Conservation (phyloP, 176 grass and related monocot genomes). For the Stipa capillata region DNA sequence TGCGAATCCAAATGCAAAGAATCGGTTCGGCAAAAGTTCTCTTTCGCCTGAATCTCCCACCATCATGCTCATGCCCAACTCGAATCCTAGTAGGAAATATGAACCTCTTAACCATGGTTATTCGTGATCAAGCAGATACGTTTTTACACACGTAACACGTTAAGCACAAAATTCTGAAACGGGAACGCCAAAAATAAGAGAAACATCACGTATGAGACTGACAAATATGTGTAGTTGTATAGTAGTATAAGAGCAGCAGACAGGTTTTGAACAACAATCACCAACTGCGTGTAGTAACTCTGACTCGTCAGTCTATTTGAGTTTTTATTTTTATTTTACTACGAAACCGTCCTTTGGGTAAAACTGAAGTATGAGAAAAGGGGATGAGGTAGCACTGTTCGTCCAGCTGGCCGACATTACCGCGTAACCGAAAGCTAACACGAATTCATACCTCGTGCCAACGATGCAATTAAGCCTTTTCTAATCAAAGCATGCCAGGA, state of each 20-base stretch:
- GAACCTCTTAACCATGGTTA: too few species aligned
- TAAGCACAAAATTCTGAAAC: neutral
- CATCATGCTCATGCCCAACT: neutral
- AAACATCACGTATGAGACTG: neutral
- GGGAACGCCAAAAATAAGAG: neutral
- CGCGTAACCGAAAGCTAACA: constrained; percentile 40
- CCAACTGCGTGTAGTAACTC: neutral
- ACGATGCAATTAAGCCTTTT: neutral
- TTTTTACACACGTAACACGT: neutral
- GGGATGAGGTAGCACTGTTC: neutral
- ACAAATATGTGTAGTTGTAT: neutral
- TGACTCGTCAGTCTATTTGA: neutral
- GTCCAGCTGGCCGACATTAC: constrained; percentile 39
- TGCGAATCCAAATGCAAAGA: neutral
- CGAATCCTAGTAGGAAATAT: neutral
- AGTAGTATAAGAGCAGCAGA: neutral
- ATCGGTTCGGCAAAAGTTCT: constrained; percentile 1
- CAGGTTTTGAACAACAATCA: neutral
- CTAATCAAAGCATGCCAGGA: neutral
- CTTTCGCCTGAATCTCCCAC: constrained; percentile 4
- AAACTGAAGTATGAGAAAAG: neutral
- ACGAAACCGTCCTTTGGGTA: neutral
- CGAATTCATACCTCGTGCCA: constrained; percentile 26
- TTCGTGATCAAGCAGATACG: neutral
- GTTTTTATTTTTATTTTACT: neutral